Evolutionary conservation across 306 rosid genomes (phyloP).

Genomic region (Leucaena leucocephala): DNA sequence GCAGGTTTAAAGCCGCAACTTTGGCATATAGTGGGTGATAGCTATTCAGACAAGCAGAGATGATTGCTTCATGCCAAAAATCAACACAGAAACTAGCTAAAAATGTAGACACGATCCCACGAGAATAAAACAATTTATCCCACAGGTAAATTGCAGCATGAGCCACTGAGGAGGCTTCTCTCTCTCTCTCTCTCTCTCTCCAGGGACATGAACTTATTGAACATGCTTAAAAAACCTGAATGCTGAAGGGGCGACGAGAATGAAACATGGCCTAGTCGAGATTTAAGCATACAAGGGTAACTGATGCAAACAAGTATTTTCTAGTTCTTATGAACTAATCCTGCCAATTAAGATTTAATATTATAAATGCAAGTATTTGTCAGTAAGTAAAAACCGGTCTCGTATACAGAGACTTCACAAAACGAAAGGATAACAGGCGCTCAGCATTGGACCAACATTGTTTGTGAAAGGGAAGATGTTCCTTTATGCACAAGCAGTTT

Average conservation of each 20-base stretch:
- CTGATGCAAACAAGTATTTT: not conserved
- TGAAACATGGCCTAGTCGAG: slow-evolving; percentile 3
- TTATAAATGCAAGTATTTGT: not conserved
- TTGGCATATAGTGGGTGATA: not conserved
- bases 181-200: not conserved
- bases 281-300: not conserved
- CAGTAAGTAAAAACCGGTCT: not conserved
- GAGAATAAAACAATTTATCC: not conserved
- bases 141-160: not conserved
- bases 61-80: not conserved
- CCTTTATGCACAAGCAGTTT: not conserved
- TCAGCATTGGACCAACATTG: not conserved
- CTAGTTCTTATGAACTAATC: not conserved
- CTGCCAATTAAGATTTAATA: not conserved
- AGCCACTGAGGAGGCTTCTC: not conserved
- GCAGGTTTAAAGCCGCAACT: not conserved
- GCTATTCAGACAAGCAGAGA: not conserved
- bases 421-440: not conserved
- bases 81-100: not conserved
- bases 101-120: not conserved
- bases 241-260: not conserved
- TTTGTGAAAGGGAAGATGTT: not conserved
- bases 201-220: not conserved
- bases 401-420: not conserved
- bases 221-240: not conserved